Conservation (phyloP, 2,329 filamentous ascomycete species). For the Thielaviopsis musarum region DNA sequence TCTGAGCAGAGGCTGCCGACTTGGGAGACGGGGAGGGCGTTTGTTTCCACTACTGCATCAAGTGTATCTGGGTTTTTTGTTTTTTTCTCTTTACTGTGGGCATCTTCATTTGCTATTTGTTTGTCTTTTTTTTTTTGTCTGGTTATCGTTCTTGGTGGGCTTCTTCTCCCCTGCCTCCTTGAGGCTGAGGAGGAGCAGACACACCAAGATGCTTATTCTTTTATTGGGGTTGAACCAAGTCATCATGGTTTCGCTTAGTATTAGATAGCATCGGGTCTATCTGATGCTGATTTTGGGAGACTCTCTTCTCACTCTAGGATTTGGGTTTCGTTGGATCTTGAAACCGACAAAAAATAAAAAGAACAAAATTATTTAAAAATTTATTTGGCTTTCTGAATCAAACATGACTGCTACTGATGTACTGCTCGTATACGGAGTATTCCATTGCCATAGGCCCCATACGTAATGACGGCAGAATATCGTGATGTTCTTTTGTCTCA, state of each 20-base stretch:
- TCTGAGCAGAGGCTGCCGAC: conserved; percentile 11
- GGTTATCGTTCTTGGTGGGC: neutral
- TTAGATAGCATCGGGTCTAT: neutral
- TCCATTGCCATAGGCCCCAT: too few relatives aligned
- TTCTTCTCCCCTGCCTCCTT: neutral
- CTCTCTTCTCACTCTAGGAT: neutral
- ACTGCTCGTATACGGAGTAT: too few relatives aligned
- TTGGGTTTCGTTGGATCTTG: neutral
- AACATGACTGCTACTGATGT: too few relatives aligned
- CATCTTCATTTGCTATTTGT: neutral
- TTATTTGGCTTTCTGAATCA: too few relatives aligned
- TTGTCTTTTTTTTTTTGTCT: neutral
- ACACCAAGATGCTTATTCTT: neutral
- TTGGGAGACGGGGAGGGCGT: neutral
- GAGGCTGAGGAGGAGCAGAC: neutral
- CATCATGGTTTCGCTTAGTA: neutral
- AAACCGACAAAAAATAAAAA: neutral
- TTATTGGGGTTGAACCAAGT: neutral
- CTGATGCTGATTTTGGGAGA: neutral
- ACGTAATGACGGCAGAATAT: too few relatives aligned
- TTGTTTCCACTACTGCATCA: neutral
- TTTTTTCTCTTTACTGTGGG: conserved; percentile 1
- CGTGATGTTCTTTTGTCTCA: too few relatives aligned
- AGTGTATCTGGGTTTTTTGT: conserved; percentile 12
- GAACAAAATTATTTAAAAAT: neutral